Evolutionary conservation across 2,329 filamentous ascomycete genomes (phyloP).

Genomic region (Monilinia laxa): DNA sequence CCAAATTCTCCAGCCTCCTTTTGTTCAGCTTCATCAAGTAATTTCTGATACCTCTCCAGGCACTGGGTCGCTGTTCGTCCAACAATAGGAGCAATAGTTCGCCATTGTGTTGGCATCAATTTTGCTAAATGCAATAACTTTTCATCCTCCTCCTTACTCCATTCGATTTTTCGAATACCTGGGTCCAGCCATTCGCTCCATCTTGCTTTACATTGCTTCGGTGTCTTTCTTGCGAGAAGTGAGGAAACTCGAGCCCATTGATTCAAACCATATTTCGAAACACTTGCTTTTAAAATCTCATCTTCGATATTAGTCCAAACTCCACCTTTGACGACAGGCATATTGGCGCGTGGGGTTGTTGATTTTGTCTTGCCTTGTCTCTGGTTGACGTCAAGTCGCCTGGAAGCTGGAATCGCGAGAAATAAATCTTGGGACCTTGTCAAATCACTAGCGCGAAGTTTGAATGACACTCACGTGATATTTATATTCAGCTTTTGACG

Average conservation of each 20-base stretch:
- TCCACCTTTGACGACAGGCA: slow-evolving; percentile 73
- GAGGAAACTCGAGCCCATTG: slow-evolving; percentile 99
- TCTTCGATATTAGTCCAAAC: slow-evolving; percentile 81
- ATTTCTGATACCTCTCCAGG: slow-evolving; percentile 92
- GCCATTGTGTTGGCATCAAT: slow-evolving; percentile 98
- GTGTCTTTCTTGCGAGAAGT: slow-evolving; percentile 91
- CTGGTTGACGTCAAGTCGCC: slow-evolving; percentile 10
- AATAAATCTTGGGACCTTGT: slow-evolving; percentile 22
- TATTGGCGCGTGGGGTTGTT: slow-evolving; percentile 42
- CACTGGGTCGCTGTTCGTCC: slow-evolving; percentile 96
- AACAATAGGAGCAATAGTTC: slow-evolving; percentile 95
- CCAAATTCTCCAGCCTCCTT: slow-evolving; percentile 79
- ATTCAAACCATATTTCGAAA: slow-evolving; percentile 92
- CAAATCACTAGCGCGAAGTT: slow-evolving; percentile 12
- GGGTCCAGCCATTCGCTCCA: slow-evolving; percentile 99
- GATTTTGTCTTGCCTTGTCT: slow-evolving; percentile 18
- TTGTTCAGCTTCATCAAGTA: slow-evolving; percentile 93
- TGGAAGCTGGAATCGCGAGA: slow-evolving; percentile 21
- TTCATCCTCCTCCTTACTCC: slow-evolving; percentile 98
- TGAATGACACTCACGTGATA: background rate
- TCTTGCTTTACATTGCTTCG: slow-evolving; percentile 98
- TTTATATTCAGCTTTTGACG: background rate
- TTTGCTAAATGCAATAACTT: slow-evolving; percentile 95
- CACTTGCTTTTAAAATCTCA: slow-evolving; percentile 86
- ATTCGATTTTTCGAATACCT: slow-evolving; percentile 97